Base-by-base conservation (phyloP, 768 basidiomycete species). In the Mycena alexandri region DNA sequence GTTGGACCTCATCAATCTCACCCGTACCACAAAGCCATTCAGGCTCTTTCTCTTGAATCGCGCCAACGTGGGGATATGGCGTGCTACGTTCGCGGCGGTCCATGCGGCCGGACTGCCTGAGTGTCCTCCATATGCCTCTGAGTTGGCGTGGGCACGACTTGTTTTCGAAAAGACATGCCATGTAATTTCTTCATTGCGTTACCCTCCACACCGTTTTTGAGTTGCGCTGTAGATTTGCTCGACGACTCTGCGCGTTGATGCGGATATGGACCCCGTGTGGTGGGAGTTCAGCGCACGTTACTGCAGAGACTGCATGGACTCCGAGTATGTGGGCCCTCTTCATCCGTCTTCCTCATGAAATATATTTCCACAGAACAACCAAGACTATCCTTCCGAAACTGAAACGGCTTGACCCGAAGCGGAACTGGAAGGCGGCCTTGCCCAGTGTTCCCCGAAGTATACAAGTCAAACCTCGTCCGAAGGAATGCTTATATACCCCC, bases 21-120 rank as follows among this genome's bases (percentile, higher is more conserved):
- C 70, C 14, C 70, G 67, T 8, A 65, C 67, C 7, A 71, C 50
- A 36, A 69, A 71, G 48, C 48, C 63, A 8, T 61, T 71, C 25
- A 50, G 70, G 21, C 47, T 46, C 3, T 65, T 64, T 46, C 57
- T 71, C 33, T 24, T 71, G 47, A 60, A 68, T 41, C 61, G 47
- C 44, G 52, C 67, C 12, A 68, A 67, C 46, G 54, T 33, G 10
- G 51, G 46, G 1, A 65, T 71, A 42, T 71, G 70, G 67, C 73
- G 65, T 33, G 66, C 58, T 7, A 62, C 57, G 34, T 68, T 57
- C 43, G 47, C 52, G 34, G 34, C 17, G 11, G 44, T 60, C 56
- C 47, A 13, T 14, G 57, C 33, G 44, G 43, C 29, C 10, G 67
- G 62, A 2, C 56, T 58, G 2, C 67, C 67, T 0, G 67, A 46